Evolutionary conservation across 352 stramenopile genomes (phyloP).

Genomic region (Phytophthora niederhauseri): DNA sequence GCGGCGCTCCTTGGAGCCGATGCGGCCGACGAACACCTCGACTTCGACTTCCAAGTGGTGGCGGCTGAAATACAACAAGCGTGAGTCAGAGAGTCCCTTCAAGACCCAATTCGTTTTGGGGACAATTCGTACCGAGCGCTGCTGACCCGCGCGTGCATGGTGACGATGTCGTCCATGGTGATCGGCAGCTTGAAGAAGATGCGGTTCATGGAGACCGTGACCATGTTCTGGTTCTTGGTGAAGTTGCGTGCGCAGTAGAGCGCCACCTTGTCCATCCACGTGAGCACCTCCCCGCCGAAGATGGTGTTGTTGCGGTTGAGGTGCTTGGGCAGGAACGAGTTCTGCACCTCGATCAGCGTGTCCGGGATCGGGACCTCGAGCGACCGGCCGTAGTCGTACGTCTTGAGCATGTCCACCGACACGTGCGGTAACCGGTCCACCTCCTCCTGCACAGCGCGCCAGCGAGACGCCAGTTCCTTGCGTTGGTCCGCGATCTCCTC

Average conservation of each 20-base stretch:
- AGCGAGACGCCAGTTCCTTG: constrained; percentile 64
- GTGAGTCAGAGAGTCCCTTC: neutral
- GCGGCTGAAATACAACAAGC: constrained; percentile 34
- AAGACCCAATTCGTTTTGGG: neutral
- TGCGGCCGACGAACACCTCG: constrained; percentile 68
- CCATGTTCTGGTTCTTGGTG: constrained; percentile 73
- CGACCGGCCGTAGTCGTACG: constrained; percentile 41
- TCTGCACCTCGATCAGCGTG: constrained; percentile 76
- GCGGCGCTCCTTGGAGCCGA: constrained; percentile 48
- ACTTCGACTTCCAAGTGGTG: constrained; percentile 77
- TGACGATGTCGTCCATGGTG: constrained; percentile 68
- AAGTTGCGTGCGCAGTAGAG: constrained; percentile 72
- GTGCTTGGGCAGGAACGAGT: constrained; percentile 76
- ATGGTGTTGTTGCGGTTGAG: constrained; percentile 82
- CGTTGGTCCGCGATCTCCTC: constrained; percentile 64
- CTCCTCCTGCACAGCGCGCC: constrained; percentile 68
- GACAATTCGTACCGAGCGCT: constrained; percentile 49
- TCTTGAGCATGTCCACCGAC: constrained; percentile 67
- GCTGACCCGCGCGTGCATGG: constrained; percentile 64
- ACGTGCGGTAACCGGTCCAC: constrained; percentile 67
- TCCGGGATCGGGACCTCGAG: constrained; percentile 59
- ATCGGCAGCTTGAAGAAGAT: constrained; percentile 80
- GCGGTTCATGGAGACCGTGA: constrained; percentile 68
- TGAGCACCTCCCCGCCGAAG: constrained; percentile 71
- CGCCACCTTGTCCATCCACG: constrained; percentile 74